A percentile compares a stretch with the other conserved stretches of the same genome.
Evolutionary conservation across 805 yeast genomes (phyloP).

Genomic region (Saccharomyces jurei): DNA sequence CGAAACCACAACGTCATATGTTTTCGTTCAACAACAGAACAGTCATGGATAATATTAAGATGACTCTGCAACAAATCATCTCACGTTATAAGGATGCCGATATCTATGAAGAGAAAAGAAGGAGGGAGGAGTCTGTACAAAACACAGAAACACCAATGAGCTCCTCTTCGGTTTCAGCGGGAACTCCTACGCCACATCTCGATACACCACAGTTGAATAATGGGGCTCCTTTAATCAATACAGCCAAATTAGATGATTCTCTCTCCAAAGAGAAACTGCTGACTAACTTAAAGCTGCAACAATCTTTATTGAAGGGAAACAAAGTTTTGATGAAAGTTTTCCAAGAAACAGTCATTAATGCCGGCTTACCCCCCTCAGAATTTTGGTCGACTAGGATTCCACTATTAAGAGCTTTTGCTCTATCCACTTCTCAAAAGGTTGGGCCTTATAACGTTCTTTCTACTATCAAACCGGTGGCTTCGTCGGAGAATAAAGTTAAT

Average conservation of each 20-base stretch:
- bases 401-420: conserved; percentile 74
- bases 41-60: conserved; percentile 69
- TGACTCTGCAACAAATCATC: conserved; percentile 56
- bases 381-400: conserved; percentile 84
- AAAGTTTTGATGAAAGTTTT: conserved; percentile 63
- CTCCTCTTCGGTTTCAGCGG: conserved; percentile 2
- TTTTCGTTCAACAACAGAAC: conserved; percentile 65
- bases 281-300: conserved; percentile 70
- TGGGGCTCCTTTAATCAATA: conserved; percentile 30
- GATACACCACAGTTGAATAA: conserved; percentile 10
- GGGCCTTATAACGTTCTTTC: conserved; percentile 93
- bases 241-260: conserved; percentile 36
- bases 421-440: conserved; percentile 71
- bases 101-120: conserved; percentile 34
- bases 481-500: conserved; percentile 86
- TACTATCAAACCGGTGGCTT: conserved; percentile 88
- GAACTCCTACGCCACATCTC: conserved; percentile 1
- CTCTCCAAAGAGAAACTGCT: conserved; percentile 53
- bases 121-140: conserved; percentile 12
- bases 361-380: conserved; percentile 67
- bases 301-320: conserved; percentile 62
- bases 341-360: conserved; percentile 77
- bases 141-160: conserved; percentile 1
- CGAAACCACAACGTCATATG: conserved; percentile 29
- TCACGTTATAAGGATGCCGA: conserved; percentile 53